Evolutionary conservation across 805 yeast species (phyloP).

Genomic region (Ogataea nitratoaversa): DNA sequence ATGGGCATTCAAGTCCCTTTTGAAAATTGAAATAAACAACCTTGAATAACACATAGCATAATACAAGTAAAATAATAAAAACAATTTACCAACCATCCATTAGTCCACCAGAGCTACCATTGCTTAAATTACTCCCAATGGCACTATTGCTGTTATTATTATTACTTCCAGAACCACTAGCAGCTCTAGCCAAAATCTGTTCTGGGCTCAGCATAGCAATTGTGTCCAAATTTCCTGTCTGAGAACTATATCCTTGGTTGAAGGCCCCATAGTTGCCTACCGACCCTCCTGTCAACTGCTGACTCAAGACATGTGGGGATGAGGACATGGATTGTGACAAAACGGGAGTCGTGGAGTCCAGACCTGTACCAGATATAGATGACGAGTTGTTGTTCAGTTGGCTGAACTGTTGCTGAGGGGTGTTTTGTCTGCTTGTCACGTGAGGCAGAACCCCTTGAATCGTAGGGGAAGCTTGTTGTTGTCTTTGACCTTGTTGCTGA

Average conservation of each 20-base stretch:
- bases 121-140: not conserved
- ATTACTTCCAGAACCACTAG: slow-evolving; percentile 8
- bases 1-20: too few species aligned
- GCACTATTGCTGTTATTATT: slow-evolving; percentile 1
- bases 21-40: not conserved
- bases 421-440: slow-evolving; percentile 14
- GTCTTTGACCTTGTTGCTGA: slow-evolving; percentile 13
- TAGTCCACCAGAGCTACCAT: slow-evolving; percentile 2
- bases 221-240: not conserved
- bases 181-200: slow-evolving; percentile 31
- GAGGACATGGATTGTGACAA: not conserved
- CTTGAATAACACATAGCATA: not conserved
- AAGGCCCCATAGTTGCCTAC: not conserved
- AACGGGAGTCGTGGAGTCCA: slow-evolving; percentile 1
- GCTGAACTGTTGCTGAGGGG: slow-evolving; percentile 16
- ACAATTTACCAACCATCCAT: slow-evolving; percentile 23
- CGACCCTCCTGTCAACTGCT: slow-evolving; percentile 6
- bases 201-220: slow-evolving; percentile 28
- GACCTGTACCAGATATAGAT: slow-evolving; percentile 21
- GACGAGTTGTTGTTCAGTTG: slow-evolving; percentile 11
- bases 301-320: slow-evolving; percentile 28
- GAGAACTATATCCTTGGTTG: slow-evolving; percentile 1
- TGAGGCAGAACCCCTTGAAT: too few species aligned
- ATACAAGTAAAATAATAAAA: too few species aligned
- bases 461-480: slow-evolving; percentile 26